phyloP scores from a whole-genome alignment of 371 early-diverging fungal species.

The Mortierella sp. region DNA sequence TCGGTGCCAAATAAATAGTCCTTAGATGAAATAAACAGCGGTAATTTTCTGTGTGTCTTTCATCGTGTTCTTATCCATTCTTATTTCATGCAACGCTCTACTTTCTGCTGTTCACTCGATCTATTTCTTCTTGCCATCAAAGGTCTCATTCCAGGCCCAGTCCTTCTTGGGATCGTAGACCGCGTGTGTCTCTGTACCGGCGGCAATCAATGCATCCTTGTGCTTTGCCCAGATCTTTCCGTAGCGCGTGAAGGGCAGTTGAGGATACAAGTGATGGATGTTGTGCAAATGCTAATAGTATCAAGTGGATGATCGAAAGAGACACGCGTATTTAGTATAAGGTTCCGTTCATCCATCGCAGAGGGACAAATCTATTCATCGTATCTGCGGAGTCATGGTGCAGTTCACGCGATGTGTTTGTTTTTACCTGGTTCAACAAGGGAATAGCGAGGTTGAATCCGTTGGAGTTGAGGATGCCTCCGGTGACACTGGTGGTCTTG shows the following conservation, averaged over 20 bases:
- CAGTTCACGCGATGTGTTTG: no score
- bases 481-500: conserved; percentile 54
- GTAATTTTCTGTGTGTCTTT: not conserved
- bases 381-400: not conserved
- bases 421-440: conserved; percentile 37
- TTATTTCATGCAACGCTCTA: not conserved
- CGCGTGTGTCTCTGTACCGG: conserved; percentile 47
- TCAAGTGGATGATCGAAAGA: not conserved
- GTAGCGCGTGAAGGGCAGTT: conserved; percentile 52
- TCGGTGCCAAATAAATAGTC: not conserved
- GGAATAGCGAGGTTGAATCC: conserved; percentile 55
- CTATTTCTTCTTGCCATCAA: conserved; percentile 21
- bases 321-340: not conserved
- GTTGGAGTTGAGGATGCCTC: conserved; percentile 44
- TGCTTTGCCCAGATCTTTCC: conserved; percentile 50
- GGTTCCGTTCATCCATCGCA: no score
- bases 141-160: conserved; percentile 41
- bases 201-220: conserved; percentile 48
- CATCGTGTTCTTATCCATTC: not conserved
- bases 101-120: not conserved
- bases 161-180: conserved; percentile 34
- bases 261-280: conserved; percentile 55
- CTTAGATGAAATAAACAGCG: not conserved
- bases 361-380: no score
- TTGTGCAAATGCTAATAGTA: conserved; percentile 39